Base-by-base conservation (phyloP, 2,329 filamentous ascomycete genomes). In the Bipolaris gigantea region DNA sequence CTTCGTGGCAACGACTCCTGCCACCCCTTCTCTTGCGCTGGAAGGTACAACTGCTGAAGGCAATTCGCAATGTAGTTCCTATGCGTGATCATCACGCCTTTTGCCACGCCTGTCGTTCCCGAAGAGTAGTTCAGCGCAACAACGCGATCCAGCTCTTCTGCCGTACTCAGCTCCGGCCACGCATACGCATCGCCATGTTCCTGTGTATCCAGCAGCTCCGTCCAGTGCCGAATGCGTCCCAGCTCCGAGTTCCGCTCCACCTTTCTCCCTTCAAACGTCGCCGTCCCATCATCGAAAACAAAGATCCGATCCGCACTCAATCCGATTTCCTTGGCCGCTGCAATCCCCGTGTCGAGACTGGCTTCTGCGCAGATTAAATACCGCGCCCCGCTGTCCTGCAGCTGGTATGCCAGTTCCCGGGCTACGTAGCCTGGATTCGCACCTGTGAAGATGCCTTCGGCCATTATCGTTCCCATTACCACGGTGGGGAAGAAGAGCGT, bases 71-170 rank as follows among this genome's bases (percentile, higher is more conserved):
- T 83, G 65, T 90, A 89, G 62, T 90, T 89, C 55, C 80, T 78
- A 73, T 95, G 90, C n/a, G 86, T 85, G 60, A 94, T 88, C 74
- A 89, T 85, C 13, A 94, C 90, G 10, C 91, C 91, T 71, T 95
- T 95, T 9, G 90, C 89, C 4, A 91, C 80, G 6, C 91, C 90
- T 2, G 91, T 95, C 1, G 89, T 92, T 10, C 90, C 85, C 27
- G 83, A 87, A 60, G 85, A 89, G 75, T 93, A 95, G 73, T 95
- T 94, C 57, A 95, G 81, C 6, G 85, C 87, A 61, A 87, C 84
- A 1, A 84, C 83, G 5, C 81, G 80, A 50, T 80, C 62, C 21
- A 75, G 72, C 53, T 79, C 79, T 2, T 83, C 75, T 36, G 81
- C 77, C 0, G 75, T 71, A 0, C 79, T 66, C 43, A 79, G 80